These are phyloP conservation scores for Panaeolus papilionaceus DNA, from an alignment of 768 basidiomycete genomes.

Conservation along the genomic window DNA sequence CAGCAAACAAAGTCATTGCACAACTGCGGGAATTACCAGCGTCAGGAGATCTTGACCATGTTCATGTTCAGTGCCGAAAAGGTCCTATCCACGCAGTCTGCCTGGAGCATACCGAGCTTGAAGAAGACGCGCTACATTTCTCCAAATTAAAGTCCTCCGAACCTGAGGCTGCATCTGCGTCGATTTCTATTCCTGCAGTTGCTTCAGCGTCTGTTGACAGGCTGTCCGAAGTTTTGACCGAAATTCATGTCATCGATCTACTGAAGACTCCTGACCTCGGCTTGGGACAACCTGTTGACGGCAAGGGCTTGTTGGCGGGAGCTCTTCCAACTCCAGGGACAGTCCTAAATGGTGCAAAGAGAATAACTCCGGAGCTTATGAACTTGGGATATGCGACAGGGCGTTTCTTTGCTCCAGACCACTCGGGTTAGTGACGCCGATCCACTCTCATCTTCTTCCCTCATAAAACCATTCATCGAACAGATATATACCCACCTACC, in stretches of 20 bases:
- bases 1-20: slow-evolving; percentile 74
- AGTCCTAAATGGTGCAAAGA: slow-evolving; percentile 67
- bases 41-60: slow-evolving; percentile 36
- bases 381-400: slow-evolving; percentile 81
- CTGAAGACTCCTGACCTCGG: slow-evolving; percentile 69
- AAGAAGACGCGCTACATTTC: slow-evolving; percentile 68
- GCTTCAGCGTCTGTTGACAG: slow-evolving; percentile 56
- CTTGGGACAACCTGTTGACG: slow-evolving; percentile 75
- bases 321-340: slow-evolving; percentile 79
- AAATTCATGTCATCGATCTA: slow-evolving; percentile 67
- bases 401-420: slow-evolving; percentile 65
- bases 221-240: slow-evolving; percentile 56
- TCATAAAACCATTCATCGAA: slow-evolving; percentile 8
- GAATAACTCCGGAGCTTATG: slow-evolving; percentile 81
- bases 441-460: background rate
- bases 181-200: slow-evolving; percentile 41
- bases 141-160: slow-evolving; percentile 40
- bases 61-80: slow-evolving; percentile 23
- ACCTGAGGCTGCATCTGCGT: slow-evolving; percentile 19
- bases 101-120: slow-evolving; percentile 65
- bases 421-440: slow-evolving; percentile 50
- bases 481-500: slow-evolving; percentile 71
- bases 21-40: slow-evolving; percentile 70
- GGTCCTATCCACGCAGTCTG: slow-evolving; percentile 82
- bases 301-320: slow-evolving; percentile 71